Conservation (phyloP, 192 early-diverging fungal species). For the Coemansia sp. region DNA sequence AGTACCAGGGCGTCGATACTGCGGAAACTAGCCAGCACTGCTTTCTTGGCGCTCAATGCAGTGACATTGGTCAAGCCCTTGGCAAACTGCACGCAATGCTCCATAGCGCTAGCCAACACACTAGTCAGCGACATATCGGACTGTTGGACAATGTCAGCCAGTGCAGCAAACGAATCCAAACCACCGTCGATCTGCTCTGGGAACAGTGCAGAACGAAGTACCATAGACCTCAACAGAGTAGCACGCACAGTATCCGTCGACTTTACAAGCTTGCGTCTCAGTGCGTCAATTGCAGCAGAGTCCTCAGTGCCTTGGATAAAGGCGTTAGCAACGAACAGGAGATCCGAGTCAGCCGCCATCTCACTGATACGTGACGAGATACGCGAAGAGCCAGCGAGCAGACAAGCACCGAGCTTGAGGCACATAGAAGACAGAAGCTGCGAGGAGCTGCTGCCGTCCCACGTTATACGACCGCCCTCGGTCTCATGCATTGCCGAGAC, state of each 20-base stretch:
- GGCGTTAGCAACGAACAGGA: slow-evolving; percentile 21
- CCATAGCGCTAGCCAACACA: slow-evolving; percentile 14
- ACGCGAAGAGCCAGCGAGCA: slow-evolving; percentile 4
- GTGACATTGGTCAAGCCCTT: background rate
- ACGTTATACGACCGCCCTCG: slow-evolving; percentile 8
- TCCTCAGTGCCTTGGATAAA: slow-evolving; percentile 26
- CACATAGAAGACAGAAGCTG: slow-evolving; percentile 2
- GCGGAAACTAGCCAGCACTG: slow-evolving; percentile 1
- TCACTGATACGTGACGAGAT: background rate
- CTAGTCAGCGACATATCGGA: no score
- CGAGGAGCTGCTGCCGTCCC: slow-evolving; percentile 22
- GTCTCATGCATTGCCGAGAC: background rate
- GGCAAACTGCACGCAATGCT: slow-evolving; percentile 14
- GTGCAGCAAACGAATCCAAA: background rate
- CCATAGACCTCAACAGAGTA: slow-evolving; percentile 15
- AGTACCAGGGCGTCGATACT: background rate
- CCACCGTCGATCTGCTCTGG: background rate
- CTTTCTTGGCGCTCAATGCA: background rate
- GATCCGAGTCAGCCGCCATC: background rate
- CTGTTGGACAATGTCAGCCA: background rate
- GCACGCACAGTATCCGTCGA: background rate
- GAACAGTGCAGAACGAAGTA: slow-evolving; percentile 8
- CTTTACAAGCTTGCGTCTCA: slow-evolving; percentile 1
- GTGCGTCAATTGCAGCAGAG: background rate
- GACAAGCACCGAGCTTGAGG: slow-evolving; percentile 7